phyloP scores from a whole-genome alignment of 805 yeast genomes.

The Zygoascus flipseniorum region DNA sequence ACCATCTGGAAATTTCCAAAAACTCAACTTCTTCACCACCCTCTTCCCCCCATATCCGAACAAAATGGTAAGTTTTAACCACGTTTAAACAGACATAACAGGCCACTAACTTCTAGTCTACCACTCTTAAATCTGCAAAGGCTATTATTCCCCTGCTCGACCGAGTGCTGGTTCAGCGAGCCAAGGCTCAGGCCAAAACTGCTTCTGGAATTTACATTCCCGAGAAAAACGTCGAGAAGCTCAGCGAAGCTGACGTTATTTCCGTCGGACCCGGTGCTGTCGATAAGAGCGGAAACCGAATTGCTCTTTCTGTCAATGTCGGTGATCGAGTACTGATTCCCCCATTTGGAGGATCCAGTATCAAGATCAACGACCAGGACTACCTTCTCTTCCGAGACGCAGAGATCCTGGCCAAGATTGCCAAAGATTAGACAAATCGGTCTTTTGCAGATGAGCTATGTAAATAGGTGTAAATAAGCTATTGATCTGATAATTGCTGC shows the following conservation, averaged over 20 bases:
- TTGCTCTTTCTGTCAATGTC: constrained; percentile 66
- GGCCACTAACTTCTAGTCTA: constrained; percentile 1
- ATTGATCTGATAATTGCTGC: not conserved
- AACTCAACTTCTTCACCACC: not conserved
- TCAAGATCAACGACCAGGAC: constrained; percentile 78
- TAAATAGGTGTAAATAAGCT: constrained; percentile 2
- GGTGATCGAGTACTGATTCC: constrained; percentile 96
- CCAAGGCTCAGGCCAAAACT: constrained; percentile 84
- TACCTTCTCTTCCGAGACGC: constrained; percentile 76
- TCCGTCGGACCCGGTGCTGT: constrained; percentile 93
- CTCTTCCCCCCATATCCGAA: not conserved
- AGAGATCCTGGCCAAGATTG: constrained; percentile 88
- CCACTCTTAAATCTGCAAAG: constrained; percentile 67
- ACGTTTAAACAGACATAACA: not conserved
- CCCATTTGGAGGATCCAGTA: constrained; percentile 82
- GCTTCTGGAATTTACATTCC: constrained; percentile 91
- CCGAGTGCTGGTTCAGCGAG: constrained; percentile 92
- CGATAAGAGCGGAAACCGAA: constrained; percentile 63
- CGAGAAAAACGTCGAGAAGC: constrained; percentile 90
- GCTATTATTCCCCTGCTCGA: constrained; percentile 87
- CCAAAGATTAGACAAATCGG: constrained; percentile 40
- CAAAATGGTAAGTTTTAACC: not conserved
- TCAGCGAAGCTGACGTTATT: constrained; percentile 83
- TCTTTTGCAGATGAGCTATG: not conserved
- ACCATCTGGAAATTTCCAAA: not conserved